phyloP scores from a whole-genome alignment of 345 rosid species.

The Citrus reticulata region DNA sequence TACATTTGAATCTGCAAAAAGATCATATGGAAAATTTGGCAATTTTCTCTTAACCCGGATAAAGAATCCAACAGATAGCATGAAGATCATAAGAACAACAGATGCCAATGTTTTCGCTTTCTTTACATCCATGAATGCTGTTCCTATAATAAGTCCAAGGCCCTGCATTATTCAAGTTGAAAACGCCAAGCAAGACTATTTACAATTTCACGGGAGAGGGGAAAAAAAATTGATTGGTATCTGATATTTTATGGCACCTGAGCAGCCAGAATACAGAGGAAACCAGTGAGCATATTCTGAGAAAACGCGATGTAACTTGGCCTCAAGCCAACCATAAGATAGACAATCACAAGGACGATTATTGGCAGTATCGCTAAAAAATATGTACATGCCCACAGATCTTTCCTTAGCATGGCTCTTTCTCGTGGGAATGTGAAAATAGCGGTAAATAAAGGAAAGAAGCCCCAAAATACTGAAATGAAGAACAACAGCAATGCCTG shows the following conservation, averaged over 20 bases:
- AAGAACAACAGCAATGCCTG: slow-evolving; percentile 36
- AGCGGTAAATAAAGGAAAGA: slow-evolving; percentile 28
- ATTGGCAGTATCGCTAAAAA: slow-evolving; percentile 26
- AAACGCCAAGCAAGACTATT: background rate
- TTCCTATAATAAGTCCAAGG: slow-evolving; percentile 31
- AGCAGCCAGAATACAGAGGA: slow-evolving; percentile 25
- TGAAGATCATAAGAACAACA: slow-evolving; percentile 23
- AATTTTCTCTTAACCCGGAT: slow-evolving; percentile 16
- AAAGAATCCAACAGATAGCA: slow-evolving; percentile 35
- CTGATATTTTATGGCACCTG: slow-evolving; percentile 5
- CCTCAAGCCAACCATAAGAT: slow-evolving; percentile 30
- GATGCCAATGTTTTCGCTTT: no score
- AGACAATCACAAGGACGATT: slow-evolving; percentile 21
- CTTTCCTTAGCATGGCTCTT: slow-evolving; percentile 34
- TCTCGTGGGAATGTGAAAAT: slow-evolving; percentile 39
- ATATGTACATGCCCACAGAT: slow-evolving; percentile 33
- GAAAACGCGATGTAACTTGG: slow-evolving; percentile 16
- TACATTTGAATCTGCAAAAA: background rate
- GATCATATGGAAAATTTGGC: background rate
- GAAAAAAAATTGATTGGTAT: background rate
- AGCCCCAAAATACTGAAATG: slow-evolving; percentile 36
- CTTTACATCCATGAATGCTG: slow-evolving; percentile 35
- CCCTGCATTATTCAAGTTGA: slow-evolving; percentile 22
- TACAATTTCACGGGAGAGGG: background rate
- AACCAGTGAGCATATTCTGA: slow-evolving; percentile 24